Evolutionary conservation across 805 yeast genomes (phyloP).

Genomic region (Kodamaea kakaduensis): DNA sequence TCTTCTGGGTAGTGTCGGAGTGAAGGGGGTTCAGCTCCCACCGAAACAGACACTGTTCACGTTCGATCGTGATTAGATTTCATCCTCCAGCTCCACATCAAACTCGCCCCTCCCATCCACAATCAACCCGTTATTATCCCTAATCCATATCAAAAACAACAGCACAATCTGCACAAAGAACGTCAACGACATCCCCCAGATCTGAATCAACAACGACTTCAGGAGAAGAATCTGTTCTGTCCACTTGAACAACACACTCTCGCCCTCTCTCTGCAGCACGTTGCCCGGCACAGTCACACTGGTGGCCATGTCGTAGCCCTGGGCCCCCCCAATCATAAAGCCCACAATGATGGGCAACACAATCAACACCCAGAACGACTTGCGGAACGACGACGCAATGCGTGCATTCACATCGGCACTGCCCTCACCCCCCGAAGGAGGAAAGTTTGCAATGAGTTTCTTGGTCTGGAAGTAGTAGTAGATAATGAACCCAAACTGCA

Average conservation of each 20-base stretch:
- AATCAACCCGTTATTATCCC: conserved; percentile 26
- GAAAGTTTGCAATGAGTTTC: conserved; percentile 23
- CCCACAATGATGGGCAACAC: conserved; percentile 19
- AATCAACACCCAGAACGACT: conserved; percentile 25
- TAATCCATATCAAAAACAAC: conserved; percentile 28
- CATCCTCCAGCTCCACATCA: conserved; percentile 18
- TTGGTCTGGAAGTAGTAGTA: conserved; percentile 25
- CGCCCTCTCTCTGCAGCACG: background rate
- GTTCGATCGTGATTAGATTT: too few relatives aligned
- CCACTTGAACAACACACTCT: background rate
- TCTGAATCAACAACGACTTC: background rate
- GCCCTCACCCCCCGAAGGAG: conserved; percentile 19
- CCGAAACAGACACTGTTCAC: too few relatives aligned
- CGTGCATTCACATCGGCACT: conserved; percentile 12
- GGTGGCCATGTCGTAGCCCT: background rate
- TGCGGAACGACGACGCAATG: conserved; percentile 20
- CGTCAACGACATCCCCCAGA: conserved; percentile 13
- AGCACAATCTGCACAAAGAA: conserved; percentile 13
- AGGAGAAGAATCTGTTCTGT: background rate
- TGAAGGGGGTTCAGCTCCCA: too few relatives aligned
- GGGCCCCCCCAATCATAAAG: background rate
- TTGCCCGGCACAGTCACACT: background rate
- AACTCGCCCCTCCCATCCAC: conserved; percentile 19
- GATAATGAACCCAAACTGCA: conserved; percentile 16
- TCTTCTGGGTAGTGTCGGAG: too few relatives aligned